Percentiles rank a stretch among this genome's conserved stretches.
Evolutionary conservation across 495 filamentous ascomycete genomes (phyloP).

Genomic region (Acidomyces sp.): DNA sequence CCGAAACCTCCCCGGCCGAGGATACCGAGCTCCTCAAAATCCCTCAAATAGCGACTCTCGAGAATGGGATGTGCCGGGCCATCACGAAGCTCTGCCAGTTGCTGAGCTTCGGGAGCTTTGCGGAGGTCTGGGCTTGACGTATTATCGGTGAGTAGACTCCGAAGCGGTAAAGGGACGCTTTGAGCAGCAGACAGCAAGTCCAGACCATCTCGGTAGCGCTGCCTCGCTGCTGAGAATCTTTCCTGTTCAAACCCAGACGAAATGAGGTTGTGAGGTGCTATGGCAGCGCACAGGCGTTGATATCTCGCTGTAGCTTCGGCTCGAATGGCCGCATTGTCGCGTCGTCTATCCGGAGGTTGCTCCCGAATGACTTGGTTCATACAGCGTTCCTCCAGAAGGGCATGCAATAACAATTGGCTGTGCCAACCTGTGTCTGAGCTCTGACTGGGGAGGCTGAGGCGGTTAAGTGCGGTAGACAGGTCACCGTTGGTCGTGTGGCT

Average conservation of each 20-base stretch:
- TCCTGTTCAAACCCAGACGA: conserved; percentile 5
- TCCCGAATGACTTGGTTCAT: conserved; percentile 2
- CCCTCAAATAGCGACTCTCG: conserved; percentile 17
- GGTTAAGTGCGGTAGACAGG: neutral
- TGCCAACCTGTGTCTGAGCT: neutral
- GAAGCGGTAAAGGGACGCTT: too few species aligned
- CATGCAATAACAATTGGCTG: conserved; percentile 9
- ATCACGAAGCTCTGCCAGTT: neutral
- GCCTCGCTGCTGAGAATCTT: conserved; percentile 2
- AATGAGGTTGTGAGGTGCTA: conserved; percentile 7
- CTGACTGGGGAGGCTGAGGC: neutral
- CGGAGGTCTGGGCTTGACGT: too few species aligned
- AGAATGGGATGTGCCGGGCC: neutral
- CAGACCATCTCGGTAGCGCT: conserved; percentile 13
- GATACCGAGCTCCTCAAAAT: conserved; percentile 25
- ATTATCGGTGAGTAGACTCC: too few species aligned
- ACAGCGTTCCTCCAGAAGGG: conserved; percentile 12
- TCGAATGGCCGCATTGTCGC: neutral
- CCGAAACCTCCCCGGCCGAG: conserved; percentile 36
- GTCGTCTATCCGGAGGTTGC: neutral
- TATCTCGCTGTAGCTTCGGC: conserved; percentile 3
- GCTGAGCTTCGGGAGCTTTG: too few species aligned
- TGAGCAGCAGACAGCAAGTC: conserved; percentile 8
- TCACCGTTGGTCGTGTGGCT: neutral
- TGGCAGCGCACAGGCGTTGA: neutral